Evolutionary conservation across 2,329 filamentous ascomycete species (phyloP), one percentile per base, ranked within the genome.

Genomic region (Colletotrichum caudatum): DNA sequence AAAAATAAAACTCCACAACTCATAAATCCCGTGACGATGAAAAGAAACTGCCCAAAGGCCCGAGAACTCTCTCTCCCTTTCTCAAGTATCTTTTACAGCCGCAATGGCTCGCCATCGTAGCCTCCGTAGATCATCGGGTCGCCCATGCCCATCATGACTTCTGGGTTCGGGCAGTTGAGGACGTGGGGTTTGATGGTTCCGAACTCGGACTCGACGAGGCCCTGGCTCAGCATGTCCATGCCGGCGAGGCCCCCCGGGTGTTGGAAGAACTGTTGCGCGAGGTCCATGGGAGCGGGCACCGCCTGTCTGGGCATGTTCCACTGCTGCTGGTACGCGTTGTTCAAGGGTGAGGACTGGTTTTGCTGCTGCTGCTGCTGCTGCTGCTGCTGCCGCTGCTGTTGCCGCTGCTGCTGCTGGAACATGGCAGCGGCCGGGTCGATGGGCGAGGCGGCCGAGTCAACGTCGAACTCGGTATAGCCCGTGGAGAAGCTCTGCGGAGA

Each of bases 61-160:
- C 5, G 16, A 46, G 29, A 29, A 29, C 29, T 29, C 29, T 29
- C 26, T n/a, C n/a, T n/a, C n/a, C n/a, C n/a, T n/a, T n/a, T n/a
- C n/a, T 29, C 29, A 29, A 29, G 29, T 29, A 29, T 29, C 29
- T 29, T 29, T 29, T 29, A 85, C 57, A 85, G 76, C 72, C 82
- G 77, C 77, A 86, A 79, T 26, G 78, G 73, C 60, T 86, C 85
- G 68, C 80, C 81, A 69, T 87, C 85, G 76, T 84, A 88, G 56
- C 85, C 85, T 3, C 84, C 81, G 75, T 85, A 89, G 67, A 90
- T 88, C 87, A 89, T 89, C 1, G 88, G 87, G 72, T 90, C 88
- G 23, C 83, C 84, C 76, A 88, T 84, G 23, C 87, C 85, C 77
- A 89, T 82, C 87, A 89, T 89, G 9, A 86, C 85, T 56, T 88